Evolutionary conservation across 805 yeast genomes (phyloP), one percentile per base, ranked within the genome.

Genomic region (Candida sonorensis): DNA sequence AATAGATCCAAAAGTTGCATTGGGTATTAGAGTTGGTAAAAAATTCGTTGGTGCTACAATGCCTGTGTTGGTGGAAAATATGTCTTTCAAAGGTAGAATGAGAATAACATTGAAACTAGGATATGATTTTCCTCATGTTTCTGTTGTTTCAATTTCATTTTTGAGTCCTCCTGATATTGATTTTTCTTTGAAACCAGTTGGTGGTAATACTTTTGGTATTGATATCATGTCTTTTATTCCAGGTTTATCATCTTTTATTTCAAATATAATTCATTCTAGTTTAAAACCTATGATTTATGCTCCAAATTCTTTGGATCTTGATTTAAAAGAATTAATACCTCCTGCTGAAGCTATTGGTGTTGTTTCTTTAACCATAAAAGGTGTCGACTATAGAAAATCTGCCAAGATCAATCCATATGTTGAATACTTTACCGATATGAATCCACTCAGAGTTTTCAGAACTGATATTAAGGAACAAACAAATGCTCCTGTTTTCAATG

Each of bases 161-260:
- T 62, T 83, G 48, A 90, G 82, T 53, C 81, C 90, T 13, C 92
- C 92, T 23, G 66, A 69, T 19, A 80, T 83, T 50, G 88, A 80
- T 51, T 83, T 81, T 53, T 80, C 77, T 14, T 70, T 83, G 64
- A 83, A 83, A 53, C 94, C 94, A 8, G 81, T 83, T 33, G 92
- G 92, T 54, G 92, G 94, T 61, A 90, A 83, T 53, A 78, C 88
- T n/a, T 68, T 83, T 38, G 94, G 94, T 40, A 51, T 83, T 27
- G 94, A 83, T 60, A 72, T 83, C 45, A 83, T 83, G 94, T 77
- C 88, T 3, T 67, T 82, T 45, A 69, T 83, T 42, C 94, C 94
- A 4, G 92, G 92, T 40, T 71, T 83, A 50, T 69, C 84, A 16
- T 64, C 76, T 3, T 77, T 82, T 49, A 87, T 83, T 33, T 81